These are phyloP conservation scores for Aspergillus texensis DNA, from an alignment of 2,329 filamentous ascomycete genomes.

Conservation along the genomic window DNA sequence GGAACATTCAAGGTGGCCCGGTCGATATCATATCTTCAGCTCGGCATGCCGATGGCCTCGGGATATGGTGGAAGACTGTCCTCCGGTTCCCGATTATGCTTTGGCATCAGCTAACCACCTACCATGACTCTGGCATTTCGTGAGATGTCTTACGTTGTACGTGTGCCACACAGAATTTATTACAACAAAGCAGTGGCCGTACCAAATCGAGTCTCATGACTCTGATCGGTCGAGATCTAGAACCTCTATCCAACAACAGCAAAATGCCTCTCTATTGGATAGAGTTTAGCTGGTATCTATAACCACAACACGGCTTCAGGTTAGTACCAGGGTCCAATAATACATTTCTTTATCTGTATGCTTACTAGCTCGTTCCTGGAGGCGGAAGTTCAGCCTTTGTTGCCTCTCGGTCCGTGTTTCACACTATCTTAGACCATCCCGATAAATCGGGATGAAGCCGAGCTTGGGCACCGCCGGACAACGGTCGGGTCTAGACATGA, in stretches of 20 bases:
- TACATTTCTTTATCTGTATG: not conserved
- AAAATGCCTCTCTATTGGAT: not conserved
- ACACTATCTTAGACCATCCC: conserved; percentile 6
- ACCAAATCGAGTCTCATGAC: not conserved
- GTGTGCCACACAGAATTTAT: not conserved
- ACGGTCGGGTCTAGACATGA: not conserved
- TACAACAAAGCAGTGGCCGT: not conserved
- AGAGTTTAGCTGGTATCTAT: not conserved
- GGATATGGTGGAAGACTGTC: conserved; percentile 4
- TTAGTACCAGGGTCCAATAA: not conserved
- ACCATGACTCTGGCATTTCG: not conserved
- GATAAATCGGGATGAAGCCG: conserved; percentile 13
- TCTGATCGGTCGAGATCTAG: not conserved
- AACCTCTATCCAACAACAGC: not conserved
- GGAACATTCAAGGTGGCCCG: not conserved
- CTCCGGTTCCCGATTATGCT: not conserved
- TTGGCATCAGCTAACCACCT: not conserved
- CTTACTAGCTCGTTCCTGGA: not conserved
- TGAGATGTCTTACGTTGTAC: not conserved
- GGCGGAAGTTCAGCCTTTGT: not conserved
- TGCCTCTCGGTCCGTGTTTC: conserved; percentile 7
- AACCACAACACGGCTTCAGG: not conserved
- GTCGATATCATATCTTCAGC: conserved; percentile 6
- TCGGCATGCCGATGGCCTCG: conserved; percentile 14
- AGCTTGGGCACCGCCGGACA: not conserved